Percentiles rank a stretch among this genome's conserved stretches.
These are phyloP conservation scores for Curvularia verruculosa DNA, from an alignment of 2,329 filamentous ascomycete genomes.

Conservation along the genomic window DNA sequence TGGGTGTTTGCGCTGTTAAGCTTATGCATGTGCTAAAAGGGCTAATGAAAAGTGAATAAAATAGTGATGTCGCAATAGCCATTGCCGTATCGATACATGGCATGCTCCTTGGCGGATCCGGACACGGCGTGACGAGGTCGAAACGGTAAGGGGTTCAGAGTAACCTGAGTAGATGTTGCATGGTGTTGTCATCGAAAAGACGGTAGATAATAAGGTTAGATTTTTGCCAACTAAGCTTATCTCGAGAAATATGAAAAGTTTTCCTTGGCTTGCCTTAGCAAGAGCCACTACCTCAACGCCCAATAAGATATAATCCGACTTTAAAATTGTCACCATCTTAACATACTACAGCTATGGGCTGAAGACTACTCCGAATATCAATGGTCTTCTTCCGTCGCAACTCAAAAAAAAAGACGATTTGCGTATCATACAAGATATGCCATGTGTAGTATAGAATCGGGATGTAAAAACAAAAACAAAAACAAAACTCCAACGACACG, in stretches of 20 bases:
- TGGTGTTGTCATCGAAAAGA: not conserved
- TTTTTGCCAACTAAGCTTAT: not conserved
- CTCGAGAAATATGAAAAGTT: not conserved
- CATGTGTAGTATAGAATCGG: conserved; percentile 3
- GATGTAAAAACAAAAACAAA: not conserved
- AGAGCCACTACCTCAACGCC: not conserved
- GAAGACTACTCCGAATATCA: not conserved
- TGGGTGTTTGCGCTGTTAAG: not conserved
- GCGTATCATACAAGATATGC: conserved; percentile 3
- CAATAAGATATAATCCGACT: not conserved
- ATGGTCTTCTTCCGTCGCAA: conserved; percentile 1
- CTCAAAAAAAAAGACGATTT: not conserved
- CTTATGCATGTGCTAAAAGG: not conserved
- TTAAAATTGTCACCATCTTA: not conserved
- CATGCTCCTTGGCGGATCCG: not conserved
- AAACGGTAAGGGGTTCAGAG: not conserved
- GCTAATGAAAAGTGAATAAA: not conserved
- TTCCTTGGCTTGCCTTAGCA: not conserved
- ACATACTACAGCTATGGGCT: not conserved
- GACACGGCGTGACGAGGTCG: not conserved
- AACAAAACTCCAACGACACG: not conserved
- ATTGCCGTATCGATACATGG: not conserved
- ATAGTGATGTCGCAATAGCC: not conserved
- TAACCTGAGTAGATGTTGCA: not conserved
- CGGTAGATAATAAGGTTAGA: not conserved